A percentile compares a stretch with the other conserved stretches of the same genome.
Conservation (phyloP, 805 yeast genomes). For the Yueomyces sinensis region DNA sequence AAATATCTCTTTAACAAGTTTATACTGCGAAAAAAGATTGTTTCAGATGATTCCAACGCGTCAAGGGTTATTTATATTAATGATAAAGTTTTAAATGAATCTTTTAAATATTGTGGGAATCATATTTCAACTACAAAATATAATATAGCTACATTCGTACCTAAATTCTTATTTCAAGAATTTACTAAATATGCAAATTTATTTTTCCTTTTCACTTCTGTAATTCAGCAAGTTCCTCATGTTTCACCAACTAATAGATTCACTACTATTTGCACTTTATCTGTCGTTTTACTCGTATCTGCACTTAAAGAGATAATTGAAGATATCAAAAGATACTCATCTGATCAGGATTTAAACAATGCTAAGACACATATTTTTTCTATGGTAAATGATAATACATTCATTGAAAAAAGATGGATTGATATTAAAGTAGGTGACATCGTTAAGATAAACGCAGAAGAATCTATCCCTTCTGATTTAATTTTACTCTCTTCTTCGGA, state of each 20-base stretch:
- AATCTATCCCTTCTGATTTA: conserved; percentile 89
- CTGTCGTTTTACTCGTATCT: conserved; percentile 76
- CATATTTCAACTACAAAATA: conserved; percentile 93
- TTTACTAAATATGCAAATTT: conserved; percentile 94
- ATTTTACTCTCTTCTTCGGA: conserved; percentile 81
- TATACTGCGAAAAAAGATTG: conserved; percentile 20
- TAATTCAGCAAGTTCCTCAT: conserved; percentile 92
- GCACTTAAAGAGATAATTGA: conserved; percentile 87
- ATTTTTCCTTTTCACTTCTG: conserved; percentile 83
- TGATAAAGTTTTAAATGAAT: conserved; percentile 41
- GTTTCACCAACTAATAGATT: conserved; percentile 94
- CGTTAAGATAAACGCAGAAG: conserved; percentile 71
- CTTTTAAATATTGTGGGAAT: conserved; percentile 56
- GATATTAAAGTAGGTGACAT: conserved; percentile 86
- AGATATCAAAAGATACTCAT: conserved; percentile 75
- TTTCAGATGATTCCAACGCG: conserved; percentile 18
- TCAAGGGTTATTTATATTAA: conserved; percentile 61
- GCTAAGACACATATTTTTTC: conserved; percentile 57
- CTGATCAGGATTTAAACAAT: conserved; percentile 80
- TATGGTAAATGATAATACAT: conserved; percentile 43
- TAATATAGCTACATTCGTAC: conserved; percentile 82
- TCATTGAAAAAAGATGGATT: conserved; percentile 65
- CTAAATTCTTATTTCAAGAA: conserved; percentile 91
- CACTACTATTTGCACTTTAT: conserved; percentile 86
- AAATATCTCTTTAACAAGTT: conserved; percentile 26